phyloP scores from a whole-genome alignment of 768 basidiomycete species.

The Phlegmacium glaucopus region DNA sequence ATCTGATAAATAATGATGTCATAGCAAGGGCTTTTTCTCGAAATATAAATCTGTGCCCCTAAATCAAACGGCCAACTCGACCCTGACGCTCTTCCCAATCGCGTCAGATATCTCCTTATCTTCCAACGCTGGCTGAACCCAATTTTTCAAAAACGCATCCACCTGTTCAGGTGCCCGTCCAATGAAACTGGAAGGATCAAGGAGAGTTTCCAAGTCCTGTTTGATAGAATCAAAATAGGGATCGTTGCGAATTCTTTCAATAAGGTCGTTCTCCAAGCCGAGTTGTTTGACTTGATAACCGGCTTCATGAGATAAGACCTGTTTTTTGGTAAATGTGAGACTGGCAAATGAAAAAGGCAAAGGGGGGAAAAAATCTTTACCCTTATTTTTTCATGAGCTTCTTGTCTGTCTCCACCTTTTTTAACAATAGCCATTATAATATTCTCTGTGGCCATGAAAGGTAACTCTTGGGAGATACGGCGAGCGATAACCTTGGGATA shows the following conservation, averaged over 20 bases:
- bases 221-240: slow-evolving; percentile 91
- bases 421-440: slow-evolving; percentile 99
- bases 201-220: slow-evolving; percentile 66
- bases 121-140: slow-evolving; percentile 82
- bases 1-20: too few relatives aligned
- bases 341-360: slow-evolving; percentile 7
- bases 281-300: slow-evolving; percentile 92
- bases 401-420: slow-evolving; percentile 91
- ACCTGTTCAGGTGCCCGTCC: slow-evolving; percentile 96
- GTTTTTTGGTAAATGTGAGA: background rate
- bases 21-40: too few relatives aligned
- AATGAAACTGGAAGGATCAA: slow-evolving; percentile 87
- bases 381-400: slow-evolving; percentile 94
- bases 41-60: too few relatives aligned
- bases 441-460: slow-evolving; percentile 99
- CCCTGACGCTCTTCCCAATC: slow-evolving; percentile 47
- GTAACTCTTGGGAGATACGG: slow-evolving; percentile 90
- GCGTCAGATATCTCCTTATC: slow-evolving; percentile 52
- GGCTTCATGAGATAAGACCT: slow-evolving; percentile 86
- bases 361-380: slow-evolving; percentile 40
- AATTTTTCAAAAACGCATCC: slow-evolving; percentile 79
- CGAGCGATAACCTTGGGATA: slow-evolving; percentile 95
- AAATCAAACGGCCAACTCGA: slow-evolving; percentile 61
- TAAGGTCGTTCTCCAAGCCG: slow-evolving; percentile 93
- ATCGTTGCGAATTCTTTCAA: slow-evolving; percentile 78